A percentile compares a stretch with the other conserved stretches of the same genome.
phyloP scores from a whole-genome alignment of 495 filamentous ascomycete genomes.

The Xylaria bambusicola region DNA sequence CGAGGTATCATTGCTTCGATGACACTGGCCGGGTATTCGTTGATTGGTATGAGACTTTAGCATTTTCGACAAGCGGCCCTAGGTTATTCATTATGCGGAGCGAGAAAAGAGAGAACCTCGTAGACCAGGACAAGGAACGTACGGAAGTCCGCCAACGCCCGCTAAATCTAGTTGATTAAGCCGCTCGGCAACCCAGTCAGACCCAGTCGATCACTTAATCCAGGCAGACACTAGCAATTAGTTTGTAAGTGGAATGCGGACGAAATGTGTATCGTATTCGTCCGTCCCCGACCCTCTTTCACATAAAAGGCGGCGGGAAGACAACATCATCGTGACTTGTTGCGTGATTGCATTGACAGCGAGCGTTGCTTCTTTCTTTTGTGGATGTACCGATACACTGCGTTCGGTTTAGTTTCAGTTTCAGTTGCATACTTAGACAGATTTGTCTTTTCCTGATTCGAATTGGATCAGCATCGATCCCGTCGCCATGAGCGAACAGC shows the following conservation, averaged over 20 bases:
- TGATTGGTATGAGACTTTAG: too few relatives aligned
- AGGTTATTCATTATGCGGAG: too few relatives aligned
- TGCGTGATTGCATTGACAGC: constrained; percentile 2
- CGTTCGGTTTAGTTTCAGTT: not conserved
- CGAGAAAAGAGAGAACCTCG: too few relatives aligned
- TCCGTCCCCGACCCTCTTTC: not conserved
- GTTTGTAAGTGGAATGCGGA: constrained; percentile 6
- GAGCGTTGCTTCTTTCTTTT: not conserved
- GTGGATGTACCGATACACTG: not conserved
- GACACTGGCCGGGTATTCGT: too few relatives aligned
- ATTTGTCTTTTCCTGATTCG: constrained; percentile 2
- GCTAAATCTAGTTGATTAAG: too few relatives aligned
- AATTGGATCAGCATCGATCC: not conserved
- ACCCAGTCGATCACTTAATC: not conserved
- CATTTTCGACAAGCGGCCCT: too few relatives aligned
- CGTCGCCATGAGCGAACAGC: constrained; percentile 18
- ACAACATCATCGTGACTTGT: not conserved
- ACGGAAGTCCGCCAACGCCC: constrained; percentile 8
- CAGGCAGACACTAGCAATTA: not conserved
- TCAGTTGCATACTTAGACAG: not conserved
- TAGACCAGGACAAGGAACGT: not conserved
- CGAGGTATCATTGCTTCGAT: too few relatives aligned
- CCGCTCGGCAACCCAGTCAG: not conserved
- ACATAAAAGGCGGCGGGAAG: not conserved
- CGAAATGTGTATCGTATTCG: not conserved